Evolutionary conservation across 108 stramenopile species (phyloP).

Genomic region (Parietichytrium sp.): DNA sequence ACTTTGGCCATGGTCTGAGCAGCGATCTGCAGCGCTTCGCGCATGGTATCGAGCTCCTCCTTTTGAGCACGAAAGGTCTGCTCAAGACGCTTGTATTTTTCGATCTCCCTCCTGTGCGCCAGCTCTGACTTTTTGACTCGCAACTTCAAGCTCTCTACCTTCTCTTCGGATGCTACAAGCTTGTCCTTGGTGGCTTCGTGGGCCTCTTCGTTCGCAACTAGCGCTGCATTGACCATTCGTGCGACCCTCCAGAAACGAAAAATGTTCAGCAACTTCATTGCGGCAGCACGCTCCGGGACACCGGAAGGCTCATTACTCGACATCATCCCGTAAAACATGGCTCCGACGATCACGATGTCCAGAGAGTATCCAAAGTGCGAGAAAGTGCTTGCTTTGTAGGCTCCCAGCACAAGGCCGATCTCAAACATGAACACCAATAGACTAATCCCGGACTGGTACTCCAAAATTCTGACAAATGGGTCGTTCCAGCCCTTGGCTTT

Average conservation of each 20-base stretch:
- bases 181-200: background rate
- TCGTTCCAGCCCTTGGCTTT: background rate
- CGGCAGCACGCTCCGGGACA: too few relatives aligned
- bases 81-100: conserved; percentile 24
- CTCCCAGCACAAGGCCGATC: background rate
- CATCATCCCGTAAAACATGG: conserved; percentile 19
- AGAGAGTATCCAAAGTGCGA: conserved; percentile 16
- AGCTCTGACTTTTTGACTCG: background rate
- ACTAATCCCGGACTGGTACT: conserved; percentile 4
- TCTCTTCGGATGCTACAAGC: background rate
- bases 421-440: background rate
- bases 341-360: background rate
- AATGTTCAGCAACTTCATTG: background rate
- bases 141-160: background rate
- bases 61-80: conserved; percentile 16
- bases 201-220: background rate
- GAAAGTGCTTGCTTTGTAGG: background rate
- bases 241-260: background rate
- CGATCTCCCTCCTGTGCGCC: background rate
- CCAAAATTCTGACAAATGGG: background rate
- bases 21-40: conserved; percentile 22
- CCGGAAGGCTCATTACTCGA: too few relatives aligned
- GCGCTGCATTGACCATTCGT: conserved; percentile 16
- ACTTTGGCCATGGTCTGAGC: conserved; percentile 29
- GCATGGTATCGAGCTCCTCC: conserved; percentile 27